Conservation (phyloP, 108 stramenopile genomes). For the Fistulifera pelliculosa region DNA sequence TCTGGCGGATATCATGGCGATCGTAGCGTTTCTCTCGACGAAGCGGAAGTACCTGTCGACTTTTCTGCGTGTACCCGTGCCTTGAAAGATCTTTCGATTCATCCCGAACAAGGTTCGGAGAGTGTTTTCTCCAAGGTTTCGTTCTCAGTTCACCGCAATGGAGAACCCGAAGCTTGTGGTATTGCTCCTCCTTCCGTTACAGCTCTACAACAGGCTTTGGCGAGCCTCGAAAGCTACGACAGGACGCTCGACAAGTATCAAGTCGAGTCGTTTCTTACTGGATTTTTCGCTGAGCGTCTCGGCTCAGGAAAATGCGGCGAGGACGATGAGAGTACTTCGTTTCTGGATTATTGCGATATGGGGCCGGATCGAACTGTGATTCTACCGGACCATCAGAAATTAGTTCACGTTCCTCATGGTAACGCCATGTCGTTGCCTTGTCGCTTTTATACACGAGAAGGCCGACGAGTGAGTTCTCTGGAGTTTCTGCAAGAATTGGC, state of each 20-base stretch:
- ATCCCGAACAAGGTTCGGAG: background rate
- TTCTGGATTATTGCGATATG: slow-evolving; percentile 60
- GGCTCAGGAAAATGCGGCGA: slow-evolving; percentile 13
- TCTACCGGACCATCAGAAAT: slow-evolving; percentile 48
- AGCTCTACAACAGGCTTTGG: slow-evolving; percentile 5
- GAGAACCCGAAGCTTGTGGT: slow-evolving; percentile 55
- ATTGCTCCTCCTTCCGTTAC: slow-evolving; percentile 3
- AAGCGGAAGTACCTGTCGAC: no score
- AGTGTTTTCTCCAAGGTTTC: background rate
- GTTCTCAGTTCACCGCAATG: slow-evolving; percentile 54
- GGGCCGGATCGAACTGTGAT: slow-evolving; percentile 57
- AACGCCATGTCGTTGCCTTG: slow-evolving; percentile 40
- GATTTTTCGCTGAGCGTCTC: slow-evolving; percentile 18
- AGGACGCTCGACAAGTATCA: slow-evolving; percentile 40
- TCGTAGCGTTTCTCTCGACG: no score
- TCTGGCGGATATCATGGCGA: no score
- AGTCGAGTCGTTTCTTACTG: slow-evolving; percentile 56
- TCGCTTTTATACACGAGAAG: slow-evolving; percentile 74
- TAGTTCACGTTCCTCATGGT: slow-evolving; percentile 33
- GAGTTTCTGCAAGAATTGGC: slow-evolving; percentile 25
- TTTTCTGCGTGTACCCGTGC: no score
- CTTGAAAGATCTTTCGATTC: no score
- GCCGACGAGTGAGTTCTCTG: slow-evolving; percentile 48
- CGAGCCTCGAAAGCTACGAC: slow-evolving; percentile 3
- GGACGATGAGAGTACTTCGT: slow-evolving; percentile 17